Base-by-base conservation (phyloP, 192 early-diverging fungal genomes). In the Umbelopsis ramanniana region DNA sequence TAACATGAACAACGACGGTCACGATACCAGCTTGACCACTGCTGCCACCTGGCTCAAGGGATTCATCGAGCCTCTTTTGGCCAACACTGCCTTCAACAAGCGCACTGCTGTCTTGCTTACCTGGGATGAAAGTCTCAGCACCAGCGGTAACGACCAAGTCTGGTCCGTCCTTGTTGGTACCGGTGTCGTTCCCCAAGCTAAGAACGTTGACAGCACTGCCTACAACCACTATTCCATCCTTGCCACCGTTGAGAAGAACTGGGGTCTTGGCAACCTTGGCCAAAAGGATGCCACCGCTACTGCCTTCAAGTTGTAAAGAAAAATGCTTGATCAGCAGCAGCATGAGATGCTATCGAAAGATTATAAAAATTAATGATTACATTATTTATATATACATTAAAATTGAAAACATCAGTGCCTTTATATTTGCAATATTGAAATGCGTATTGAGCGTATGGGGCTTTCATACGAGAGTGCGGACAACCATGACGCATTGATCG, bases 181-280 rank as follows among this genome's bases (percentile, higher is more conserved):
- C 53, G 69, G 48, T 26, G 81, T 83, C 24, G 29, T 47, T 2
- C 47, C 38, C 24, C 3, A 57, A 29, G 70, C 66, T 46, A 70
- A 72, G 60, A 76, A 76, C n/a, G 70, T 70, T 48, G 90, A 91
- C 75, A 76, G 53, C 55, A 86, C 88, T 24, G 66, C 37, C 23
- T 91, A 90, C 71, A 81, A 76, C 45, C 90, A 91, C 67, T 90
- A 89, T 75, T 86, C 84, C 4, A 55, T 83, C 21, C 67, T 89
- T 4, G 77, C 83, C 12, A 90, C 90, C 12, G 66, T 87, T 46
- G 87, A 89, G 71, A 54, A 79, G 60, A 87, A 85, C 81, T 91
- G 87, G 84, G 76, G 74, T 45, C 69, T 91, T 21, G 81, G 77
- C 2, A 83, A 82, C 78, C 71, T 90, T 45, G 85, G 84, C 6